These are phyloP conservation scores for Nosema granulosis DNA, from an alignment of 371 early-diverging fungal species.

Conservation along the genomic window DNA sequence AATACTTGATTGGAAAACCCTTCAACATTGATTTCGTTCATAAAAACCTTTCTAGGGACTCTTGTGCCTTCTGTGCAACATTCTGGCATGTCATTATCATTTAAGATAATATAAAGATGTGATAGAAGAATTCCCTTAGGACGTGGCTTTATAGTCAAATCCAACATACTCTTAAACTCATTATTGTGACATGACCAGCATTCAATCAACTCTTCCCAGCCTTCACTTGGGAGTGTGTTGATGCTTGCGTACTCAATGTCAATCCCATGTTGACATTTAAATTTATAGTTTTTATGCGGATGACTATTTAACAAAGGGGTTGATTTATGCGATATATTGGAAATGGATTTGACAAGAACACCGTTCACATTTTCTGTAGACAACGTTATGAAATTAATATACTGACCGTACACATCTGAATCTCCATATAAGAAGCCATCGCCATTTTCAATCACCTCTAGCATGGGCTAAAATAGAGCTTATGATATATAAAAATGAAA, in stretches of 20 bases:
- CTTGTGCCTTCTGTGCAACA: constrained; percentile 27
- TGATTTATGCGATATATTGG: background rate
- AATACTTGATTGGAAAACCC: constrained; percentile 33
- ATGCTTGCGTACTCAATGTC: constrained; percentile 27
- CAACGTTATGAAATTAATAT: background rate
- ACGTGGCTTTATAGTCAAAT: constrained; percentile 49
- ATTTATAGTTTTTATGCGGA: background rate
- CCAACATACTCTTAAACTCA: constrained; percentile 61
- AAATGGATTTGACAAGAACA: background rate
- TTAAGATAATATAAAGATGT: constrained; percentile 56
- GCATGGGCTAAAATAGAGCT: too few relatives aligned
- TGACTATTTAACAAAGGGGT: background rate
- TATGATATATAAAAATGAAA: too few relatives aligned
- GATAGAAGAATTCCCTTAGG: constrained; percentile 58
- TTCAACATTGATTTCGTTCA: constrained; percentile 31
- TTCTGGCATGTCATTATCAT: constrained; percentile 31
- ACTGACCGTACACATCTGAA: background rate
- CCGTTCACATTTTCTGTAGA: background rate
- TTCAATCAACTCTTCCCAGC: constrained; percentile 66
- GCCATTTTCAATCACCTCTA: background rate
- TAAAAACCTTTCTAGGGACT: constrained; percentile 39
- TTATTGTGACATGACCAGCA: constrained; percentile 67
- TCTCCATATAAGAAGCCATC: background rate
- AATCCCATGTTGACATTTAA: constrained; percentile 52
- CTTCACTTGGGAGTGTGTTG: constrained; percentile 58